Base-by-base conservation (phyloP, 169 alveolate genomes). In the Blepharisma undulans region DNA sequence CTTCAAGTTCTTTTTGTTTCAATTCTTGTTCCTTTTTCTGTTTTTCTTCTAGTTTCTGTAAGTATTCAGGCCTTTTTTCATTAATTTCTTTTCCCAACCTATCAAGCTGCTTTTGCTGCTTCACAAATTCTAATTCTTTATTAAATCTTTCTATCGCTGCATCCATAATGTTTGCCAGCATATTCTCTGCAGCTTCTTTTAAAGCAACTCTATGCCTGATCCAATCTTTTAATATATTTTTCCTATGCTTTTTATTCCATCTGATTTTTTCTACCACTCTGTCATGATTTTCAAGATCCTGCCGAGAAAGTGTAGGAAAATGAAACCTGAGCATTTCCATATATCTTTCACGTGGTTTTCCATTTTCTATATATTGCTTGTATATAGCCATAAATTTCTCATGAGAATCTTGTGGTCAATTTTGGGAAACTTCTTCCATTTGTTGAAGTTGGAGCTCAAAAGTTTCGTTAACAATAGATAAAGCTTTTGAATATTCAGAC, bases 291-390 rank as follows among this genome's bases (percentile, higher is more conserved):
- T 84, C 90, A 10, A 84, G 48, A 29, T 84, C 78, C 27, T 61
- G 78, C 27, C 90, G 14, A 12, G 85, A 59, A 10, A 84, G 21
- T 12, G 27, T 27, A 12, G 90, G 90, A 25, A 84, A 84, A 14
- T 84, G 84, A 22, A 84, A 8, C 14, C 33, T 59, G 16, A 84
- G 85, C 27, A 82, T 84, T 84, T 84, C 90, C 78, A 59, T 59
- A 30, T 84, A 84, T 25, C 90, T 33, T 60, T 84, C 90, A n/a
- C 82, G 14, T 12, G 90, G 90, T 84, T 84, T 36, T 12, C 84
- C 90, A 48, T 21, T 10, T 84, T 61, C 90, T 12, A 59, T 84
- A 30, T 59, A 84, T 61, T 59, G 30, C 27, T 34, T 84, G 27
- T 84, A 84, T 10, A 84, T 22, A 18, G 14, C 18, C 16, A 22